phyloP scores from a whole-genome alignment of 805 yeast genomes.

The Scheffersomyces lignosus region DNA sequence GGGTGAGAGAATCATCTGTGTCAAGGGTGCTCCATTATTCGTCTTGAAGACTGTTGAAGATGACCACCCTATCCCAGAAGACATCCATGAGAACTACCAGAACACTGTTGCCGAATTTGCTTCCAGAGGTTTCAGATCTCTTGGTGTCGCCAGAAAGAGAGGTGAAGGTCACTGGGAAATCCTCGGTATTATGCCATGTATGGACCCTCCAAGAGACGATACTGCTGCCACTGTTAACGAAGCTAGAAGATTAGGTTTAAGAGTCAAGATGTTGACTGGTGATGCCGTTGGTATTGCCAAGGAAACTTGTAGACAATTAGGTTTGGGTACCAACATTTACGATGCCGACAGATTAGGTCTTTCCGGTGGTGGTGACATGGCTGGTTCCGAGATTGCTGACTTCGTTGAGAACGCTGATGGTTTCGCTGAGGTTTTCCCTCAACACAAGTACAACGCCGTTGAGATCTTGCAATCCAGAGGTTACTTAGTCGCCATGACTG shows the following conservation, averaged over 20 bases:
- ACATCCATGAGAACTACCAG: constrained; percentile 89
- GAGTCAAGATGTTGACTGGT: constrained; percentile 98
- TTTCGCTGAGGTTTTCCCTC: constrained; percentile 98
- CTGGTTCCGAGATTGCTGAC: constrained; percentile 97
- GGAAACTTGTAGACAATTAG: constrained; percentile 97
- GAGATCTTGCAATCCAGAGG: constrained; percentile 95
- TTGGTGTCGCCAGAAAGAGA: constrained; percentile 98
- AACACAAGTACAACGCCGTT: constrained; percentile 94
- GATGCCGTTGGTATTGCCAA: constrained; percentile 99
- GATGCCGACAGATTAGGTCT: constrained; percentile 96
- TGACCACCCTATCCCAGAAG: constrained; percentile 95
- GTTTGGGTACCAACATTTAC: constrained; percentile 93
- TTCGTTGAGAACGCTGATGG: constrained; percentile 98
- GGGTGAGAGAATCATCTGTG: constrained; percentile 93
- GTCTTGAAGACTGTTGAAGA: constrained; percentile 95
- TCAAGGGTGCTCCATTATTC: constrained; percentile 97
- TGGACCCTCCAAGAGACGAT: constrained; percentile 99
- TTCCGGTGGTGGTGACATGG: constrained; percentile 91
- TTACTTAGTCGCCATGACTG: constrained; percentile 98
- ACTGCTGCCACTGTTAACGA: constrained; percentile 92
- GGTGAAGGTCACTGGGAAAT: constrained; percentile 99
- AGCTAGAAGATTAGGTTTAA: constrained; percentile 87
- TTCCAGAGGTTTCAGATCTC: constrained; percentile 96
- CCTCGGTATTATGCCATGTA: constrained; percentile 96
- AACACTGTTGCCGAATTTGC: constrained; percentile 97